These are phyloP conservation scores for Perkinsus chesapeaki DNA, from an alignment of 169 alveolate species.

Conservation along the genomic window DNA sequence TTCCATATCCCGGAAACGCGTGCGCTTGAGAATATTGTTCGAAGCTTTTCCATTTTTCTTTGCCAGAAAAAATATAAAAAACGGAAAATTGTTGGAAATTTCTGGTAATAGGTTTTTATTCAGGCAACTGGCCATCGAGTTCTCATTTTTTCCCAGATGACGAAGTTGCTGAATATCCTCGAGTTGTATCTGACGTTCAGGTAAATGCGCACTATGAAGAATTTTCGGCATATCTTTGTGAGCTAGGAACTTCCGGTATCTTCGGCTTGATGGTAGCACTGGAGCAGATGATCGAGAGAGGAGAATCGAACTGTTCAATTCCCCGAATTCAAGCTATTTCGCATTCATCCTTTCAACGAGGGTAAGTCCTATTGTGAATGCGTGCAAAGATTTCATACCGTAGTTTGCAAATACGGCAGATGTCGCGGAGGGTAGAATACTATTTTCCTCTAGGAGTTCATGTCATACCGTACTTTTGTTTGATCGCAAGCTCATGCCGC, in stretches of 20 bases:
- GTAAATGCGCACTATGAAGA: constrained; percentile 41
- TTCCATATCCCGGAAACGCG: not conserved
- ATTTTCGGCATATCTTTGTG: not conserved
- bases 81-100: not conserved
- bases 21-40: not conserved
- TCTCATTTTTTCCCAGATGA: constrained; percentile 85
- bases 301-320: constrained; percentile 90
- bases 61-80: not conserved
- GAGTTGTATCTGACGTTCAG: constrained; percentile 68
- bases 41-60: not conserved
- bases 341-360: constrained; percentile 93
- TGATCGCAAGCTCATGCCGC: too few species aligned
- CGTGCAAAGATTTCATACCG: too few species aligned
- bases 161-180: constrained; percentile 79
- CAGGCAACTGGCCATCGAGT: constrained; percentile 75
- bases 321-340: constrained; percentile 82
- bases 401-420: too few species aligned
- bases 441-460: too few species aligned
- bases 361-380: constrained; percentile 66
- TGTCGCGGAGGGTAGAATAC: too few species aligned
- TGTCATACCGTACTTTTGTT: too few species aligned
- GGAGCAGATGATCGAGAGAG: constrained; percentile 90
- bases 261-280: constrained; percentile 94
- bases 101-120: not conserved
- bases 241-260: constrained; percentile 7